Percentiles rank a stretch among this genome's conserved stretches.
Evolutionary conservation across 441 rosid genomes (phyloP).

Genomic region (Gossypium gossypioides): DNA sequence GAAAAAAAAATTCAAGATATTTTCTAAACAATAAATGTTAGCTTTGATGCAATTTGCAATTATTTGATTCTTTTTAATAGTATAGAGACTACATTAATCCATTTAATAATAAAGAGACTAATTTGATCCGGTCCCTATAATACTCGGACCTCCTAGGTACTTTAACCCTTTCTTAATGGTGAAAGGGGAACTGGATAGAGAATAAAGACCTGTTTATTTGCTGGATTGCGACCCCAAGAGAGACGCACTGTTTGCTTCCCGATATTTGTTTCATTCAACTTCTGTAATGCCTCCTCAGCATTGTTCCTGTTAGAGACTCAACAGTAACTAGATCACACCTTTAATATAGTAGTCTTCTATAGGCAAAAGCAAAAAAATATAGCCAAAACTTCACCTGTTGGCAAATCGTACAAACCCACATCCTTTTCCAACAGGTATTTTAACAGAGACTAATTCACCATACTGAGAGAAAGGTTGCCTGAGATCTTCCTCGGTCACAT

Average conservation of each 20-base stretch:
- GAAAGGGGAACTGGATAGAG: background rate
- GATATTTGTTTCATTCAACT: slow-evolving; percentile 59
- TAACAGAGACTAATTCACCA: slow-evolving; percentile 80
- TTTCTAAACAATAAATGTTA: too few relatives aligned
- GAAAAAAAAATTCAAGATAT: too few relatives aligned
- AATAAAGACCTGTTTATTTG: slow-evolving; percentile 60
- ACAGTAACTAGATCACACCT: background rate
- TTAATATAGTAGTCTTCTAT: background rate
- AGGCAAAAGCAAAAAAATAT: background rate
- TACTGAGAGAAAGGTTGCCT: slow-evolving; percentile 58
- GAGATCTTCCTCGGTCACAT: slow-evolving; percentile 74
- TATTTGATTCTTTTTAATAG: too few relatives aligned
- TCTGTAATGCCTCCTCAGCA: slow-evolving; percentile 90
- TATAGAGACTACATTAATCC: too few relatives aligned
- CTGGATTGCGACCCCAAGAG: slow-evolving; percentile 95
- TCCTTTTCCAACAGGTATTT: slow-evolving; percentile 81
- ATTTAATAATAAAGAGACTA: too few relatives aligned
- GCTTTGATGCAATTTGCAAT: too few relatives aligned
- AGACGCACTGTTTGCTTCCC: slow-evolving; percentile 87
- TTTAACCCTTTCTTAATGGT: background rate
- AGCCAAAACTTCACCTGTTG: slow-evolving; percentile 41
- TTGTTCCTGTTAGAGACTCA: slow-evolving; percentile 32
- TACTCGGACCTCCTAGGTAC: too few relatives aligned
- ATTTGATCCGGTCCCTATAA: too few relatives aligned
- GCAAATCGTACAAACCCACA: slow-evolving; percentile 91